A percentile compares a stretch with the other conserved stretches of the same genome.
Conservation (phyloP, 73 alveolate genomes). For the Tetrahymena elliotti region DNA sequence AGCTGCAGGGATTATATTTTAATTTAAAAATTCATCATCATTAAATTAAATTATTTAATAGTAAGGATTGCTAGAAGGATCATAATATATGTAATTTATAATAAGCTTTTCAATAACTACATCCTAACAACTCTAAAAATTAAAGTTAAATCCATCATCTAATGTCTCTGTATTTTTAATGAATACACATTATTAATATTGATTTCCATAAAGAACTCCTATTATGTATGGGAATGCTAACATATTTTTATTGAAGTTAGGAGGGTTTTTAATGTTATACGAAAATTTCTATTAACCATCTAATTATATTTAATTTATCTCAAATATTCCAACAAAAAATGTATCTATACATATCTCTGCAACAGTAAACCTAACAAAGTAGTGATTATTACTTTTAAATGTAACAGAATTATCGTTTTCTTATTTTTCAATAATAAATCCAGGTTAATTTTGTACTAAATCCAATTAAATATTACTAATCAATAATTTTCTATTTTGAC, state of each 20-base stretch:
- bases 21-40: background rate
- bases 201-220: background rate
- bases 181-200: too few relatives aligned
- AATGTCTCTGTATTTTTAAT: too few relatives aligned
- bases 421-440: background rate
- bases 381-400: too few relatives aligned
- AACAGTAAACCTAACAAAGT: too few relatives aligned
- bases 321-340: background rate
- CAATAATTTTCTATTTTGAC: background rate
- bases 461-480: background rate
- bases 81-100: background rate
- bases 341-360: background rate
- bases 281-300: background rate
- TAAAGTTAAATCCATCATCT: background rate
- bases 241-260: background rate
- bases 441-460: background rate
- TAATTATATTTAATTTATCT: too few relatives aligned
- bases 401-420: background rate
- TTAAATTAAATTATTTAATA: too few relatives aligned
- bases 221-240: background rate
- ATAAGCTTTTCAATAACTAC: background rate
- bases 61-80: background rate
- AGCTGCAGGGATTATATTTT: background rate
- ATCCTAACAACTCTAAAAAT: too few relatives aligned
- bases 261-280: background rate